These are phyloP conservation scores for Rosa lucieae DNA, from an alignment of 306 rosid species.

Conservation along the genomic window DNA sequence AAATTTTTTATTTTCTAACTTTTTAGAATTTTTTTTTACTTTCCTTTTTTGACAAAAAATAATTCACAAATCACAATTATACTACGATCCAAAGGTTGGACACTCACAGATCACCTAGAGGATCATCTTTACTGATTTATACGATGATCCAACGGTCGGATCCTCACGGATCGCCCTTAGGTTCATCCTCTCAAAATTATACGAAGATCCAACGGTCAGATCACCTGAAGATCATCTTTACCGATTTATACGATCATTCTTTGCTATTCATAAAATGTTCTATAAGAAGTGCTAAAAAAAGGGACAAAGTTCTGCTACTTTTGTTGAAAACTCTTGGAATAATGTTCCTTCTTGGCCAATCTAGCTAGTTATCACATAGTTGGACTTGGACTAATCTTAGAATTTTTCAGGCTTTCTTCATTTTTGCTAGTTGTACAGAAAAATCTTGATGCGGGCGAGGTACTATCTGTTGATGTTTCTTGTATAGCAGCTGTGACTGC, in stretches of 20 bases:
- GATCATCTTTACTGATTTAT: too few relatives aligned
- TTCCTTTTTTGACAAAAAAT: too few relatives aligned
- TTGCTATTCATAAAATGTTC: background rate
- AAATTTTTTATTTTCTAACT: too few relatives aligned
- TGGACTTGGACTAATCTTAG: background rate
- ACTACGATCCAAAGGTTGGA: too few relatives aligned
- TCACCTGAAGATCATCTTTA: too few relatives aligned
- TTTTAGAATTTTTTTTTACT: too few relatives aligned
- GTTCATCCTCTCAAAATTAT: too few relatives aligned
- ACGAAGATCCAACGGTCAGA: too few relatives aligned
- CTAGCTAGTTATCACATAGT: background rate
- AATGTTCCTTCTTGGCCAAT: background rate
- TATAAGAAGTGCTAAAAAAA: background rate
- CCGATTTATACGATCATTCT: background rate
- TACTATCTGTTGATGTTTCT: conserved; percentile 84
- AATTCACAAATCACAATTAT: too few relatives aligned
- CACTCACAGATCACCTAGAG: too few relatives aligned
- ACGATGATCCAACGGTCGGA: too few relatives aligned
- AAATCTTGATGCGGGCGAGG: conserved; percentile 92
- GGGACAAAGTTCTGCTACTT: background rate
- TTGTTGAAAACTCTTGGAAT: conserved; percentile 4
- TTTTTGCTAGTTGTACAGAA: conserved; percentile 86
- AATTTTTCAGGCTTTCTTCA: conserved; percentile 19
- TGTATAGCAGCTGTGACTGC: conserved; percentile 85
- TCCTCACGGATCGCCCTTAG: too few relatives aligned